Conservation (phyloP, 805 yeast genomes). For the Lipomyces mesembrius region DNA sequence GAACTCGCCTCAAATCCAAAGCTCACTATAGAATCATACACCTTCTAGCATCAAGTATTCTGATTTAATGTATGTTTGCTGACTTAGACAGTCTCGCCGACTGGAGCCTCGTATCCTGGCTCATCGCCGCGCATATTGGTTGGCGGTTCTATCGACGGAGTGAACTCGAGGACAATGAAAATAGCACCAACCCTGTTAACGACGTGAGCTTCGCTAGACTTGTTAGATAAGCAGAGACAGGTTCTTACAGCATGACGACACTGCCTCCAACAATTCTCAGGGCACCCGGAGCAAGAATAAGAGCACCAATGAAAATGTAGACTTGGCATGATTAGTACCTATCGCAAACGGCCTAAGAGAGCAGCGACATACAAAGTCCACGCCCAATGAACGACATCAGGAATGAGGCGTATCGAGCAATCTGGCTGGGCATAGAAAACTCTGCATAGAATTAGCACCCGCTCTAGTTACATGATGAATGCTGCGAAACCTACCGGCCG, state of each 20-base stretch:
- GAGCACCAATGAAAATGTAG: slow-evolving; percentile 56
- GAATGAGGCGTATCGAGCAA: slow-evolving; percentile 56
- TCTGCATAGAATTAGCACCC: slow-evolving; percentile 44
- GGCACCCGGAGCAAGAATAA: slow-evolving; percentile 57
- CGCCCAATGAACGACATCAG: slow-evolving; percentile 72
- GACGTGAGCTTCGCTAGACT: neutral
- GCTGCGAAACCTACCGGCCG: slow-evolving; percentile 25
- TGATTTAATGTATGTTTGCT: neutral
- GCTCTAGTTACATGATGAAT: neutral
- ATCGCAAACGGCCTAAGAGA: neutral
- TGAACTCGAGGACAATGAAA: slow-evolving; percentile 66
- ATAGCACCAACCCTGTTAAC: slow-evolving; percentile 56
- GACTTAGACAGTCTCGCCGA: slow-evolving; percentile 35
- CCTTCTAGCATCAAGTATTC: neutral
- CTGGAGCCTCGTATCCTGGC: slow-evolving; percentile 39
- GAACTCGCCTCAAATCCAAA: slow-evolving; percentile 1
- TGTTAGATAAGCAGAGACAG: neutral
- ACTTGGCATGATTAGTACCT: slow-evolving; percentile 44
- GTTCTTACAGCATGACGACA: slow-evolving; percentile 52
- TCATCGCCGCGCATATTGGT: slow-evolving; percentile 71
- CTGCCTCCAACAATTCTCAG: slow-evolving; percentile 64
- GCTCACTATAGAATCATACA: neutral
- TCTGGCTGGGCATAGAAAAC: slow-evolving; percentile 57
- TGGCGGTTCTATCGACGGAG: slow-evolving; percentile 79
- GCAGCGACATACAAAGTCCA: slow-evolving; percentile 58